These are phyloP conservation scores for Fusarium sp. DNA, from an alignment of 2,329 filamentous ascomycete genomes.

Conservation along the genomic window DNA sequence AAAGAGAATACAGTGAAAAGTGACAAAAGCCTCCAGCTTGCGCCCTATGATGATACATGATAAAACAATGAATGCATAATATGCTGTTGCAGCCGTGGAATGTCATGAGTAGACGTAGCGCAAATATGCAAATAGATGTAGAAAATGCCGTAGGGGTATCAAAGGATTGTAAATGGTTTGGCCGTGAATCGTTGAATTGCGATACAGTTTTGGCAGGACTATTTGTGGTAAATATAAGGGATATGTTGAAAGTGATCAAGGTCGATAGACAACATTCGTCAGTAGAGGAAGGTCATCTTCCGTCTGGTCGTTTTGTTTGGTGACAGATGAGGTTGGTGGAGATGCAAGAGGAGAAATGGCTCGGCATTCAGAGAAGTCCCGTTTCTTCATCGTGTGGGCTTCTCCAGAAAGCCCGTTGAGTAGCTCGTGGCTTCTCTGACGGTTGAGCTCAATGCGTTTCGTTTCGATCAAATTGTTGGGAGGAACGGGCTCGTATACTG, in stretches of 20 bases:
- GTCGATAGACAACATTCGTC: slow-evolving; percentile 63
- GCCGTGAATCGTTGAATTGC: slow-evolving; percentile 44
- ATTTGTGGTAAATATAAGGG: slow-evolving; percentile 3
- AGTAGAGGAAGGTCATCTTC: slow-evolving; percentile 56
- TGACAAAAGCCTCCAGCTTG: slow-evolving; percentile 8
- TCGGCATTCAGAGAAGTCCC: slow-evolving; percentile 42
- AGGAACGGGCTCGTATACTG: slow-evolving; percentile 10
- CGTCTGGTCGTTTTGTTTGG: slow-evolving; percentile 42
- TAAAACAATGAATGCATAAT: slow-evolving; percentile 28
- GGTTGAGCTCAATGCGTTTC: slow-evolving; percentile 55
- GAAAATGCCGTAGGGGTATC: slow-evolving; percentile 41
- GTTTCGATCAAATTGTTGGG: slow-evolving; percentile 42
- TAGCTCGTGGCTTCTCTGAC: slow-evolving; percentile 64
- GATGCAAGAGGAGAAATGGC: slow-evolving; percentile 50
- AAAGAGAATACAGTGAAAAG: slow-evolving; percentile 2
- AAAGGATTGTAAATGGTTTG: slow-evolving; percentile 44
- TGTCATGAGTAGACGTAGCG: slow-evolving; percentile 26
- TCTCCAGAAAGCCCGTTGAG: slow-evolving; percentile 54
- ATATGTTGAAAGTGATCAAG: slow-evolving; percentile 42
- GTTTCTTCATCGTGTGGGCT: slow-evolving; percentile 17
- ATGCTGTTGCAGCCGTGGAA: slow-evolving; percentile 40
- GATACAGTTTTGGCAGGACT: slow-evolving; percentile 22
- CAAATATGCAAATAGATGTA: slow-evolving; percentile 13
- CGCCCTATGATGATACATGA: slow-evolving; percentile 28
- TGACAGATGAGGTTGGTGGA: slow-evolving; percentile 44